A percentile compares a stretch with the other conserved stretches of the same genome.
Evolutionary conservation across 345 rosid genomes (phyloP).

Genomic region (Linum usitatissimum): DNA sequence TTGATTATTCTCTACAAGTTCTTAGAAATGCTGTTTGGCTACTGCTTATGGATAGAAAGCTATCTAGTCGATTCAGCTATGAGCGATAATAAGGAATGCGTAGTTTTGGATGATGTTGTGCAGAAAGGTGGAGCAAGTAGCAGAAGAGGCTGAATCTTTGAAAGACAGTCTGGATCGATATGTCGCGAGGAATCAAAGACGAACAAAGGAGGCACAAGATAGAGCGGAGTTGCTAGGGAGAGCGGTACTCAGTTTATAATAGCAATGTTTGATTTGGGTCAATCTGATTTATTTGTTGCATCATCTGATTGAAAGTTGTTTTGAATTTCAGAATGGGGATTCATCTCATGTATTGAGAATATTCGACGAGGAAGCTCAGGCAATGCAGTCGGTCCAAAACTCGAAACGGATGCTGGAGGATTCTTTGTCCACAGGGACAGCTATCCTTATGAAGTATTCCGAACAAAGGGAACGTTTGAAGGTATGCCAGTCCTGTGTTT

Average conservation of each 20-base stretch:
- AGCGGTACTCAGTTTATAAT: constrained; percentile 26
- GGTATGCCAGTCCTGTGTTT: constrained; percentile 28
- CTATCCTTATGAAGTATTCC: constrained; percentile 72
- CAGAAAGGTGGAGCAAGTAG: constrained; percentile 84
- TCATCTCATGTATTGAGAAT: constrained; percentile 74
- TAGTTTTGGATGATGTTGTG: background rate
- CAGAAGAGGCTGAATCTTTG: constrained; percentile 78
- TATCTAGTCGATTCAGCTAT: background rate
- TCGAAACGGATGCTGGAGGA: constrained; percentile 81
- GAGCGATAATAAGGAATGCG: background rate
- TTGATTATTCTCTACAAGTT: background rate
- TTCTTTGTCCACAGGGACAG: constrained; percentile 64
- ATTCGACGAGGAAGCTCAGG: constrained; percentile 86
- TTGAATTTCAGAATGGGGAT: constrained; percentile 52
- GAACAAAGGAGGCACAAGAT: constrained; percentile 68
- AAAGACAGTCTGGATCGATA: constrained; percentile 64
- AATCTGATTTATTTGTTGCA: background rate
- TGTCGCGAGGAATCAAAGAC: constrained; percentile 51
- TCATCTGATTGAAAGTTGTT: background rate
- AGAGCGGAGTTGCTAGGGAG: constrained; percentile 77
- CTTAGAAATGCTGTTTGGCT: background rate
- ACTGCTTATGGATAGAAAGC: background rate
- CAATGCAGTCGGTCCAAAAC: constrained; percentile 71
- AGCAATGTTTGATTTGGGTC: background rate
- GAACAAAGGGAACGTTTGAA: constrained; percentile 88